Conservation (phyloP, 2,329 filamentous ascomycete species). For the Hortaea werneckii region DNA sequence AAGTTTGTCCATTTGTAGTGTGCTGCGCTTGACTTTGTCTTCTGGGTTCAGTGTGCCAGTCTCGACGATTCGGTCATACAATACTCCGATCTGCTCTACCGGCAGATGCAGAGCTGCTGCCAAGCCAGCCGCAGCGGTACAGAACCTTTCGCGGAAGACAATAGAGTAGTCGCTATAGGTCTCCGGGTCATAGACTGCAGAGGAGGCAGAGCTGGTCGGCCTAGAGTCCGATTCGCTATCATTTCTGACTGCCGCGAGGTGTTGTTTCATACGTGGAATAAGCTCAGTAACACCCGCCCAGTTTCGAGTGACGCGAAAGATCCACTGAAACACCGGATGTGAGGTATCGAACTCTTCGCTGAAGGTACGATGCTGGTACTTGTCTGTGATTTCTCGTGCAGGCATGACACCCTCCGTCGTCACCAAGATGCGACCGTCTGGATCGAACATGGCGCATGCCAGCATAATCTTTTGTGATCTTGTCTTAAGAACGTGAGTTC, state of each 20-base stretch:
- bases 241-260: conserved; percentile 44
- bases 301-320: conserved; percentile 69
- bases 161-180: conserved; percentile 60
- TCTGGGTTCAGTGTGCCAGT: conserved; percentile 21
- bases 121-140: conserved; percentile 64
- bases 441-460: conserved; percentile 56
- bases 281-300: conserved; percentile 62
- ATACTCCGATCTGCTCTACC: conserved; percentile 24
- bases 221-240: conserved; percentile 20
- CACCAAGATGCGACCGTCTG: conserved; percentile 55
- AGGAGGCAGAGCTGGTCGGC: conserved; percentile 20
- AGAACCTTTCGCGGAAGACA: conserved; percentile 75
- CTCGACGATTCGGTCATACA: conserved; percentile 29
- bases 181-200: conserved; percentile 40
- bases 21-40: conserved; percentile 8
- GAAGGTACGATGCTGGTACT: conserved; percentile 54
- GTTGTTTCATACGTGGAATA: conserved; percentile 60
- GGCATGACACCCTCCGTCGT: conserved; percentile 60
- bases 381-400: conserved; percentile 67
- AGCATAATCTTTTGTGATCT: conserved; percentile 46
- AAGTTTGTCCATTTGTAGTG: conserved; percentile 5
- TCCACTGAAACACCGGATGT: conserved; percentile 78
- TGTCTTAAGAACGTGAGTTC: conserved; percentile 28
- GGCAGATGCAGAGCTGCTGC: conserved; percentile 48
- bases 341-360: conserved; percentile 66